A percentile compares a stretch with the other conserved stretches of the same genome.
These are phyloP conservation scores for Trametes punicea DNA, from an alignment of 768 basidiomycete genomes.

Conservation along the genomic window DNA sequence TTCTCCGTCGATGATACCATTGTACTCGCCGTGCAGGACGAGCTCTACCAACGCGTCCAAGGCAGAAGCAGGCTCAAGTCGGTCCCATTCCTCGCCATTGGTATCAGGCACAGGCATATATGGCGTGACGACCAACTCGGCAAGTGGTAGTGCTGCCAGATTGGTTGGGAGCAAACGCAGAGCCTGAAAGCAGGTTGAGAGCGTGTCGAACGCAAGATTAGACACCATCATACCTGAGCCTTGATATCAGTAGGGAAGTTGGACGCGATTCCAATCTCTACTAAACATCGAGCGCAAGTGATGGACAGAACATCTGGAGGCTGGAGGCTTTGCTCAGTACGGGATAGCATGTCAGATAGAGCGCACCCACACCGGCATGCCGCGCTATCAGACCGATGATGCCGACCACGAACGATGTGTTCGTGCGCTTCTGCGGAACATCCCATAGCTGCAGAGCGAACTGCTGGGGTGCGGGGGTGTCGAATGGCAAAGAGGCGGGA, in stretches of 20 bases:
- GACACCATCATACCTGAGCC: conserved; percentile 58
- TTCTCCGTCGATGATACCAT: conserved; percentile 53
- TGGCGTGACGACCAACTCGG: conserved; percentile 64
- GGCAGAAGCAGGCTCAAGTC: conserved; percentile 75
- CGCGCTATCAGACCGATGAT: conserved; percentile 80
- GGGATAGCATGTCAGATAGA: neutral
- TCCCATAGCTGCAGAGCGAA: conserved; percentile 98
- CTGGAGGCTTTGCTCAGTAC: conserved; percentile 32
- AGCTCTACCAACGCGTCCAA: conserved; percentile 81
- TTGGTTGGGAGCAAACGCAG: conserved; percentile 54
- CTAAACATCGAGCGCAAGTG: conserved; percentile 68
- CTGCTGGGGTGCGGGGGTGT: conserved; percentile 69
- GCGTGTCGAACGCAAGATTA: conserved; percentile 5
- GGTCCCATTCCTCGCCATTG: conserved; percentile 91
- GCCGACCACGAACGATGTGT: conserved; percentile 73
- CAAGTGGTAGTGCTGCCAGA: conserved; percentile 55
- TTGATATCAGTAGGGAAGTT: conserved; percentile 89
- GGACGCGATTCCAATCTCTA: conserved; percentile 89
- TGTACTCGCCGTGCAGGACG: conserved; percentile 85
- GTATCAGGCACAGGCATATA: conserved; percentile 78
- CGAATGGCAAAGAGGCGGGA: conserved; percentile 56
- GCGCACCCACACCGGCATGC: conserved; percentile 39
- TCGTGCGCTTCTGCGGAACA: conserved; percentile 72
- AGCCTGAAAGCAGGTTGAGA: too few relatives aligned
- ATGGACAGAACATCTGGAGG: conserved; percentile 46